These are phyloP conservation scores for Septoria linicola DNA, from an alignment of 2,329 filamentous ascomycete genomes.

Conservation along the genomic window DNA sequence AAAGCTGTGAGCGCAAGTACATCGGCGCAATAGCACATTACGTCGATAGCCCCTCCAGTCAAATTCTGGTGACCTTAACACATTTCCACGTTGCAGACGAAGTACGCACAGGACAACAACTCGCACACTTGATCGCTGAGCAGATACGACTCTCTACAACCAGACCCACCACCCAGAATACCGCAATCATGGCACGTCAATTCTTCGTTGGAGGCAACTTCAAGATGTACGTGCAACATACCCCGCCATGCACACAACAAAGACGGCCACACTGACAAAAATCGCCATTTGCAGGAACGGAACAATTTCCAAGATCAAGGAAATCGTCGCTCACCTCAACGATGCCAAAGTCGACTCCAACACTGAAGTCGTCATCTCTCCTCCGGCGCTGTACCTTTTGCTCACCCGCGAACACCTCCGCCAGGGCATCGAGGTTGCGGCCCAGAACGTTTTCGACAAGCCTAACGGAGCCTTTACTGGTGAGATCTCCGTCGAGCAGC, in stretches of 20 bases:
- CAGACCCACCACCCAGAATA: constrained; percentile 9
- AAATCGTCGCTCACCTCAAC: constrained; percentile 88
- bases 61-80: background rate
- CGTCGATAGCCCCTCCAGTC: too few species aligned
- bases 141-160: background rate
- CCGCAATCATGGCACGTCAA: constrained; percentile 43
- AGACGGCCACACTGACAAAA: constrained; percentile 8
- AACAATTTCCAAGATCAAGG: constrained; percentile 60
- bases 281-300: constrained; percentile 72
- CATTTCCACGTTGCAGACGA: too few species aligned
- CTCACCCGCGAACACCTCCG: constrained; percentile 77
- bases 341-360: constrained; percentile 75
- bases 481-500: constrained; percentile 89
- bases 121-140: too few species aligned
- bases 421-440: constrained; percentile 76
- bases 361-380: constrained; percentile 90
- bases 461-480: constrained; percentile 96
- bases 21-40: too few species aligned
- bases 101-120: too few species aligned
- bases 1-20: too few species aligned
- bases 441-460: constrained; percentile 90
- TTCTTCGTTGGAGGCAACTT: constrained; percentile 67
- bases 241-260: constrained; percentile 20
- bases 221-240: constrained; percentile 74
- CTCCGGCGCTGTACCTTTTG: constrained; percentile 85